Evolutionary conservation across 2,329 filamentous ascomycete species (phyloP), one percentile per base, ranked within the genome.

Genomic region (Fusarium sp.): DNA sequence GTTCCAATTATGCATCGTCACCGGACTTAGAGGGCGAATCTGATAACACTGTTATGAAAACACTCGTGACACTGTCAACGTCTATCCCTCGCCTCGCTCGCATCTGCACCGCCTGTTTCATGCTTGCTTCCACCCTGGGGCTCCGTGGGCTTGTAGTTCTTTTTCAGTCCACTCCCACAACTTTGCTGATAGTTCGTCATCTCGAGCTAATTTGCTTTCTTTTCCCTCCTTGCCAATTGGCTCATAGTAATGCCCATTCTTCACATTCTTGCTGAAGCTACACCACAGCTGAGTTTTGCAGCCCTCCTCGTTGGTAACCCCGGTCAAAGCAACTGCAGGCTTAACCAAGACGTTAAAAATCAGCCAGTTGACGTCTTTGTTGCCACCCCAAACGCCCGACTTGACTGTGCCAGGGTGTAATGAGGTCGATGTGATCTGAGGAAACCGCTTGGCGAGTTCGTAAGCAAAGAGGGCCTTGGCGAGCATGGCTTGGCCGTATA

Each of bases 161-260:
- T 50, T 39, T 10, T 41, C 39, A 13, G 59, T 64, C 59, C 52
- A 68, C 32, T 68, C 60, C 60, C 52, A 68, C 16, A 68, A 23
- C 20, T 59, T 64, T 5, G 30, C 16, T 5, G 39, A 18, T 10
- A 59, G 34, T 25, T 50, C 23, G 14, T 52, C 59, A 32, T 64
- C 43, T 16, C 16, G 30, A 32, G 66, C 41, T 20, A 58, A 54
- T 16, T 35, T 64, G 8, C 59, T 37, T 39, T 58, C 52, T 32
- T 58, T 64, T 23, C 60, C 66, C 14, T 25, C 5, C 14, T 64
- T 68, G 10, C 66, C 66, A 32, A 68, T 30, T 6, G 66, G 60
- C 30, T 68, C 60, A 27, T 68, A 68, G 52, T 68, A 68, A 7
- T 16, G 25, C 7, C 66, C 66, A n/a, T 54, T 68, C 10, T n/a